phyloP scores from a whole-genome alignment of 2,329 filamentous ascomycete genomes.

The Thermothelomyces thermophilus region DNA sequence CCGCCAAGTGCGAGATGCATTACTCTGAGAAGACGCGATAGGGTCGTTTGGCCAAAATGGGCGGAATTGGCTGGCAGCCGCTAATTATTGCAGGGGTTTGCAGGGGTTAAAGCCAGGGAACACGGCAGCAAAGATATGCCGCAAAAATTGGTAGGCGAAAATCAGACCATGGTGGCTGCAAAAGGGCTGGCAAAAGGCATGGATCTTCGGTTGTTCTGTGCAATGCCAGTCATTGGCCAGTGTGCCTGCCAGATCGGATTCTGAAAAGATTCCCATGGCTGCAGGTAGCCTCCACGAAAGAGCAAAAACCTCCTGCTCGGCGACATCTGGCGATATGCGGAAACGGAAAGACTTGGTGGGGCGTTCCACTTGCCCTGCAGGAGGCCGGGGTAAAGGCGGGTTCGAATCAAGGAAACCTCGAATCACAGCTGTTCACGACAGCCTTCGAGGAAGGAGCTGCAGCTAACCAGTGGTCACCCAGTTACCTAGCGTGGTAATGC shows the following conservation, averaged over 20 bases:
- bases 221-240: conserved; percentile 7
- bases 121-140: conserved; percentile 2
- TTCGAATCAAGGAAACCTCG: not conserved
- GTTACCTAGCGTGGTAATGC: not conserved
- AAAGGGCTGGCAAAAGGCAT: conserved; percentile 6
- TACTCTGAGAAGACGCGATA: not conserved
- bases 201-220: conserved; percentile 13
- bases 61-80: not conserved
- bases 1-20: not conserved
- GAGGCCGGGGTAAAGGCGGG: not conserved
- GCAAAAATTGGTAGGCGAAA: conserved; percentile 1
- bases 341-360: not conserved
- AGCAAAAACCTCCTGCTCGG: conserved; percentile 3
- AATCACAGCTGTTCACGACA: not conserved
- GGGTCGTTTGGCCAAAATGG: not conserved
- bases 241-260: conserved; percentile 7
- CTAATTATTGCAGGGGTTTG: too few relatives aligned
- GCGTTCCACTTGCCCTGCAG: conserved; percentile 5
- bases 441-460: not conserved
- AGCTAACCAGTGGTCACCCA: too few relatives aligned
- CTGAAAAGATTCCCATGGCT: conserved; percentile 15
- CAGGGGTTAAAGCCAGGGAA: not conserved
- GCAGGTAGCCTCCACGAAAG: conserved; percentile 10
- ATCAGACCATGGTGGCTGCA: conserved; percentile 13
- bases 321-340: not conserved